Percentiles rank a stretch among this genome's conserved stretches.
Evolutionary conservation across 2,329 filamentous ascomycete genomes (phyloP).

Genomic region (Plectosphaerella sp.): DNA sequence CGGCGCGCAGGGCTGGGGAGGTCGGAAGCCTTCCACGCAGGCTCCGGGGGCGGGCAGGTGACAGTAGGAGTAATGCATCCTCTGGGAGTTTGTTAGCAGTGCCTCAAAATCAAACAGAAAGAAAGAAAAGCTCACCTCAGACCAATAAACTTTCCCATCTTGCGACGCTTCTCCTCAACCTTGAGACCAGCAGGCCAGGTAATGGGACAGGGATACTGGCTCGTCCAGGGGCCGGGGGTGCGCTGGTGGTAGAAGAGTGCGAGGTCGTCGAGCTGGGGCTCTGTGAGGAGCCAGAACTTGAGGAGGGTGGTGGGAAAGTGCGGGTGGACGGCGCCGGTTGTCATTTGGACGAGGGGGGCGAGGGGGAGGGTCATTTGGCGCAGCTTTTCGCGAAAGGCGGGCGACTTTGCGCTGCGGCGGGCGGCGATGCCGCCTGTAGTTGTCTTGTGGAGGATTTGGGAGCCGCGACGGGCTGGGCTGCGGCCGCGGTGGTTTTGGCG

Average conservation of each 20-base stretch:
- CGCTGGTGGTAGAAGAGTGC: constrained; percentile 72
- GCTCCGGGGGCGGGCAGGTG: not conserved
- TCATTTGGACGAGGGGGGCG: constrained; percentile 61
- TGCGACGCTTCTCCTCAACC: constrained; percentile 65
- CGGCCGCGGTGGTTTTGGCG: not conserved
- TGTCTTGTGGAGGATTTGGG: constrained; percentile 10
- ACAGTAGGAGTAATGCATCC: not conserved
- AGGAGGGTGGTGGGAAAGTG: constrained; percentile 63
- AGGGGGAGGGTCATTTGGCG: constrained; percentile 61
- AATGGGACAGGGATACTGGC: constrained; percentile 65
- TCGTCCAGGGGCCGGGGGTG: constrained; percentile 48
- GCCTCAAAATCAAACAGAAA: constrained; percentile 13
- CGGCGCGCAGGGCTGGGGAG: constrained; percentile 30
- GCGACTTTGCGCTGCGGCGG: constrained; percentile 36
- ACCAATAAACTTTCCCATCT: constrained; percentile 71
- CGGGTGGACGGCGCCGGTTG: constrained; percentile 58
- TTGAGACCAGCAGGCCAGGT: constrained; percentile 50
- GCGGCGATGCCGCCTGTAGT: constrained; percentile 20
- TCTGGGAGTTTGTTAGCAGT: not conserved
- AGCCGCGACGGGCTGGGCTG: constrained; percentile 3
- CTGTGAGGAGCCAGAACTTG: constrained; percentile 69
- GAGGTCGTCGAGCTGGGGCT: constrained; percentile 63
- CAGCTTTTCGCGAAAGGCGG: constrained; percentile 57
- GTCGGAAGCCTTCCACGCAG: not conserved
- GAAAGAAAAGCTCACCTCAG: constrained; percentile 51